Percentiles rank a stretch among this genome's conserved stretches.
phyloP scores from a whole-genome alignment of 371 early-diverging fungal genomes.

The Phascolomyces articulosus region DNA sequence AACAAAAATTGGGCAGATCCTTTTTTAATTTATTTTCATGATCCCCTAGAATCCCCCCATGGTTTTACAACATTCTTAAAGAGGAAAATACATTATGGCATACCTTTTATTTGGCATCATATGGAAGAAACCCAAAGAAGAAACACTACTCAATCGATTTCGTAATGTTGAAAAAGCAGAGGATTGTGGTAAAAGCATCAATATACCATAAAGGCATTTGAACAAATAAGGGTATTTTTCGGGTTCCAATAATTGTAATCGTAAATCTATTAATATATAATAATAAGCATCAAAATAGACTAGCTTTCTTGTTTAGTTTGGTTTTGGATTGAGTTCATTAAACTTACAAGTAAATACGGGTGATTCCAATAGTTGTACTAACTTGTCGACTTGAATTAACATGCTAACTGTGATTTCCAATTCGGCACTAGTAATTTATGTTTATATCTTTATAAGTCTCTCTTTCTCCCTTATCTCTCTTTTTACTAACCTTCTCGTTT shows the following conservation, averaged over 20 bases:
- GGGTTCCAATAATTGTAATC: slow-evolving; percentile 90
- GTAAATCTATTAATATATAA: slow-evolving; percentile 52
- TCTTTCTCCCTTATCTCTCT: neutral
- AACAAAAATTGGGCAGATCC: too few species aligned
- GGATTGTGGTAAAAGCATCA: slow-evolving; percentile 94
- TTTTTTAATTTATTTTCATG: too few species aligned
- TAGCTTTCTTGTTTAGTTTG: neutral
- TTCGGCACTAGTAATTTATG: slow-evolving; percentile 66
- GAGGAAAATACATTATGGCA: too few species aligned
- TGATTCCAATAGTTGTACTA: slow-evolving; percentile 91
- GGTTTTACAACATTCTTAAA: too few species aligned
- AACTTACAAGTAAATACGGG: slow-evolving; percentile 87
- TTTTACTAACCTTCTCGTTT: too few species aligned
- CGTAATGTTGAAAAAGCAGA: slow-evolving; percentile 90
- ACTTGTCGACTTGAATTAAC: slow-evolving; percentile 90
- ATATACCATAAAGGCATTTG: slow-evolving; percentile 87
- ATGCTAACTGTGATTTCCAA: slow-evolving; percentile 89
- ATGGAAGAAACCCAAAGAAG: slow-evolving; percentile 62
- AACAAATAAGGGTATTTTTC: slow-evolving; percentile 79
- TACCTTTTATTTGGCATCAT: slow-evolving; percentile 56
- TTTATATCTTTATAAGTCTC: too few species aligned
- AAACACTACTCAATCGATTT: slow-evolving; percentile 81
- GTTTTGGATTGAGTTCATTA: too few species aligned
- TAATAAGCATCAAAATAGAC: neutral
- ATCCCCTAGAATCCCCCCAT: too few species aligned